These are phyloP conservation scores for Spergularia marina DNA, from an alignment of 148 eudicot species.

Conservation along the genomic window DNA sequence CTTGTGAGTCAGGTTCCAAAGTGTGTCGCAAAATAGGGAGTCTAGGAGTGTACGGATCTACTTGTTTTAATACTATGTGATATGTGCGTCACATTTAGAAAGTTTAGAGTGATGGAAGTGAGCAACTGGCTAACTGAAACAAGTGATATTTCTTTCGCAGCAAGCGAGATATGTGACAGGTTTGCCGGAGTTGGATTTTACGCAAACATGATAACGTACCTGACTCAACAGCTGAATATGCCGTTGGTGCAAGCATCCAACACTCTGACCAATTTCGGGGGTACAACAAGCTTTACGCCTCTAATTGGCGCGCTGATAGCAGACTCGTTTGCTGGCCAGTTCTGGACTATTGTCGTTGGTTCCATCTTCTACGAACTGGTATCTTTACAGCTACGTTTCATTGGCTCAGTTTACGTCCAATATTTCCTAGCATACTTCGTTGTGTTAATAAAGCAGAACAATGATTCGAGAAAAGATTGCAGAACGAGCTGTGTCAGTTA, in stretches of 20 bases:
- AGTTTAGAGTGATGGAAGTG: neutral
- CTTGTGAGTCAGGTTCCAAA: neutral
- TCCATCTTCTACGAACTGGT: conserved; percentile 68
- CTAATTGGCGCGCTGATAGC: conserved; percentile 76
- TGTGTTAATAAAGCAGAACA: neutral
- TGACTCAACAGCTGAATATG: conserved; percentile 65
- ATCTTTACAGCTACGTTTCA: neutral
- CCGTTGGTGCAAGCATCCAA: conserved; percentile 78
- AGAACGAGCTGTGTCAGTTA: too few relatives aligned
- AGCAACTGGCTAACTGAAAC: conserved; percentile 3
- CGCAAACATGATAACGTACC: conserved; percentile 79
- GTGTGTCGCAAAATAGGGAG: neutral
- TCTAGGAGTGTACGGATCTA: too few relatives aligned
- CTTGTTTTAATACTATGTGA: neutral
- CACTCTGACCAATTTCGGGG: conserved; percentile 66
- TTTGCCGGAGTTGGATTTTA: conserved; percentile 66
- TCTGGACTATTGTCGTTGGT: conserved; percentile 72
- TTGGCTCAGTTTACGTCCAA: neutral
- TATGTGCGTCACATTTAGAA: neutral
- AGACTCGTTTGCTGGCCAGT: conserved; percentile 76
- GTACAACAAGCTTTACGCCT: conserved; percentile 70
- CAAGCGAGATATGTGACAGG: conserved; percentile 77
- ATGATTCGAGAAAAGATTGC: neutral
- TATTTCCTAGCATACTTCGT: neutral
- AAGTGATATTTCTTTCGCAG: conserved; percentile 35